Evolutionary conservation across 2,329 filamentous ascomycete genomes (phyloP), one percentile per base, ranked within the genome.

Genomic region (Aspergillus felis): DNA sequence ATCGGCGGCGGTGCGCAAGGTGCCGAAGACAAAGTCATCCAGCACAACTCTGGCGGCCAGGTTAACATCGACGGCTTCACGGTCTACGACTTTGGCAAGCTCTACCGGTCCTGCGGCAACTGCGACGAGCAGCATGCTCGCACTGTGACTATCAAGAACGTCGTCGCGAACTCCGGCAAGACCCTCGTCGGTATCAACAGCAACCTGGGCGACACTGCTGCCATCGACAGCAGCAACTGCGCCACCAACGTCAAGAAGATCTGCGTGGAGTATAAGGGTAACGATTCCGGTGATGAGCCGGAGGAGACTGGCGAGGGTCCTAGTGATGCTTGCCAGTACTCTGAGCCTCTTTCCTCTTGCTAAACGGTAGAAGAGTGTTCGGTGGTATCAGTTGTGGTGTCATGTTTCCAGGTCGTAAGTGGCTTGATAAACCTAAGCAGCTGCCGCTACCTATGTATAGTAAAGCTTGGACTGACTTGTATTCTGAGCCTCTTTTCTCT

Each of bases 21-120:
- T 29, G 71, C 71, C 41, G 64, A 66, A 1, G 71, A 74, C 66
- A 74, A 74, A 61, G 71, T 74, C 54, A 65, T 74, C 57, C 71
- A 74, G 58, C 70, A 72, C 64, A 74, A 75, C 61, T 67, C 67
- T 48, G 64, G 61, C 35, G 71, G 71, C 25, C 68, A 66, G 17
- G 65, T 71, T 47, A 66, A 46, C 52, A 61, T 76, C 50, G 68
- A 72, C 41, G 72, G 71, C 59, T 78, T 76, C 62, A 74, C 71
- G 27, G 72, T 74, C 35, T 67, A 72, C 51, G 69, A 78, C 65
- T 71, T 74, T 47, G 75, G 75, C 59, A 77, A 77, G 68, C 64
- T 81, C 49, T 81, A 79, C 71, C 77, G 79, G 57, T 74, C 74
- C 49, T 82, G 79, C 66, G 79, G 79, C 24, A 76, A 76, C 70